A percentile compares a stretch with the other conserved stretches of the same genome.
phyloP scores from a whole-genome alignment of 208 protist species.

The Trypanosoma theileri region DNA sequence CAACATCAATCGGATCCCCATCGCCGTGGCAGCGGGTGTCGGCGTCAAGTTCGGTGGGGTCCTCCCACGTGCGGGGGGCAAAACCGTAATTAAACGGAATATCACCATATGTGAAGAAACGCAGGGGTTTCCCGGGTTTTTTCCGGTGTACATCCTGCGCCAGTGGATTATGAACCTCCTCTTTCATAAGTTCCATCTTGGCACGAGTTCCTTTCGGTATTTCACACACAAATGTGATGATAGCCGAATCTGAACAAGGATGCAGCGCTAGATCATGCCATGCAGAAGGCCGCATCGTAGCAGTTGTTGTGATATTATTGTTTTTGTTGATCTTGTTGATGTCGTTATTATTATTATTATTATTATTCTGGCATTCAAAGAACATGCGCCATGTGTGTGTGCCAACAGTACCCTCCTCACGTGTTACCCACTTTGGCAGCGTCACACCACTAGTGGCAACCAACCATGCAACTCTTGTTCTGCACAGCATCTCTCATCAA shows the following conservation, averaged over 20 bases:
- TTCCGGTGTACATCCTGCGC: constrained; percentile 83
- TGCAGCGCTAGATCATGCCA: constrained; percentile 74
- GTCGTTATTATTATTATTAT: too few species aligned
- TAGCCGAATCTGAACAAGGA: constrained; percentile 33
- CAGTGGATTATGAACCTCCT: constrained; percentile 90
- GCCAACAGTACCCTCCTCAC: constrained; percentile 25
- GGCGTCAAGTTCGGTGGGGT: constrained; percentile 43
- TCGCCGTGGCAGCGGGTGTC: constrained; percentile 77
- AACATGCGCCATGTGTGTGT: constrained; percentile 68
- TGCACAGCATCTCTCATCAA: constrained; percentile 10
- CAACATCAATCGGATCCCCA: constrained; percentile 90
- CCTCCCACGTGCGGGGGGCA: constrained; percentile 94
- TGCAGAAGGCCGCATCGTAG: constrained; percentile 31
- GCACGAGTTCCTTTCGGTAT: constrained; percentile 87
- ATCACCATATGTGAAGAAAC: constrained; percentile 83
- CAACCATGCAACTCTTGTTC: constrained; percentile 1
- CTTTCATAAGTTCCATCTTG: constrained; percentile 93
- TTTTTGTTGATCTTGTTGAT: background rate
- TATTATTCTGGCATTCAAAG: constrained; percentile 26
- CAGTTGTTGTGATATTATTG: background rate
- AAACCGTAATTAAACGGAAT: constrained; percentile 96
- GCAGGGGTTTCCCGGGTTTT: constrained; percentile 57
- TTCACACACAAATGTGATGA: constrained; percentile 80
- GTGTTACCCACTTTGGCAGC: constrained; percentile 21
- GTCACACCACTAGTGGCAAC: constrained; percentile 2